Evolutionary conservation across 805 yeast genomes (phyloP).

Genomic region (Myxozyma geophila): DNA sequence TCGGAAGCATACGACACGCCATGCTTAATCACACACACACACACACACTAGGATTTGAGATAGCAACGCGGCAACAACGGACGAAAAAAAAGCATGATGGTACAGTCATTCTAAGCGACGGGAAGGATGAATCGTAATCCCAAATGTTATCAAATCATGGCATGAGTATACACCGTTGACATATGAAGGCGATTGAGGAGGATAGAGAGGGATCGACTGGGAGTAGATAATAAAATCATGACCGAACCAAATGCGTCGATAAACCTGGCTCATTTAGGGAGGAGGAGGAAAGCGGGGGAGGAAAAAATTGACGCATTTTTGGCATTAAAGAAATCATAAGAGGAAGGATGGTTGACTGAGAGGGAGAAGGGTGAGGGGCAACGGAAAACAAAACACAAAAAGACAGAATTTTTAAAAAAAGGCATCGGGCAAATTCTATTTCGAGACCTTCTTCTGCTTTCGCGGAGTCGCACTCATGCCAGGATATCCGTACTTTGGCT

Average conservation of each 20-base stretch:
- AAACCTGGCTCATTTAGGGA: too few species aligned
- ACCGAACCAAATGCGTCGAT: background rate
- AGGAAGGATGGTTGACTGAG: too few species aligned
- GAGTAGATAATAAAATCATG: background rate
- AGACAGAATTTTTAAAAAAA: background rate
- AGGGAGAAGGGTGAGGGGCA: background rate
- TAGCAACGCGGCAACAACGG: background rate
- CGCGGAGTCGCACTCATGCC: constrained; percentile 42
- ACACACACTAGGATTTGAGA: background rate
- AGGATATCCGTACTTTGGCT: constrained; percentile 62
- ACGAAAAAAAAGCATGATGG: background rate
- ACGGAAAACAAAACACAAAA: constrained; percentile 6
- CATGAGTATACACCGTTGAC: too few species aligned
- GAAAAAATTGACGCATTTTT: background rate
- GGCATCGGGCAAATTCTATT: constrained; percentile 2
- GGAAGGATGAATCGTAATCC: background rate
- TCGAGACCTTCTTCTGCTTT: constrained; percentile 31
- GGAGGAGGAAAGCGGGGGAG: background rate
- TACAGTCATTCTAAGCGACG: background rate
- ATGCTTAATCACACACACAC: background rate
- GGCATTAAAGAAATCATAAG: background rate
- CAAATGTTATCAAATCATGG: background rate
- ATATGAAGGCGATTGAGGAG: too few species aligned
- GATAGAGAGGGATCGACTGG: background rate
- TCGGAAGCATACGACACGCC: too few species aligned